Base-by-base conservation (phyloP, 306 rosid species). In the Vachellia collinsii region DNA sequence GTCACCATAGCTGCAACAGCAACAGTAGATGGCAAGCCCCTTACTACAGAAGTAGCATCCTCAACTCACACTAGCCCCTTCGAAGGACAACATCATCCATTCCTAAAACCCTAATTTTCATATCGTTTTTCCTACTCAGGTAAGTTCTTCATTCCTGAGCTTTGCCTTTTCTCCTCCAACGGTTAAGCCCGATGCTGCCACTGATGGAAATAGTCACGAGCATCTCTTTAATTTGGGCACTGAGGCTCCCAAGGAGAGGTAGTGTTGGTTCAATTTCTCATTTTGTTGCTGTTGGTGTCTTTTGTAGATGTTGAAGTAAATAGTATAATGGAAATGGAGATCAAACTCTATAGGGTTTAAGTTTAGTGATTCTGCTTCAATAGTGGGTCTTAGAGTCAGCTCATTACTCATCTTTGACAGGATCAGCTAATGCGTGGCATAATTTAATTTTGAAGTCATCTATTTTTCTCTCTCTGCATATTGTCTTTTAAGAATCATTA, bases 71-170 rank as follows among this genome's bases (percentile, higher is more conserved):
- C 61, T 61, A 44, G 44, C 80, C 50, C 74, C 51, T 8, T 50
- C 67, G 7, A 89, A 85, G 23, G 92, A 88, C 87, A 88, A 80
- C 76, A 88, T 94, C 87, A 67, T 87, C 86, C 87, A 62, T 82
- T 89, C 78, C 13, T 91, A 78, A 77, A 88, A 81, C 94, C 98
- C 92, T 87, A 94, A 81, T 87, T 84, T 77, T 39, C 90, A 72
- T 3, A 70, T 88, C 37, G 39, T 64, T 8, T 79, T 86, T n/a
- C 29, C 66, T 77, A 13, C 82, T n/a, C 80, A 86, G 0, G 69
- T 75, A 11, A 70, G 86, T 68, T 83, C 94, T 16, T 89, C 82
- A 11, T 89, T 87, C 43, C 90, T 72, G 44, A 88, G 44, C 81
- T 85, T 89, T 79, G 2, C 86, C 12, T 34, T 86, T 48, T 83